Evolutionary conservation across 208 protist genomes (phyloP).

Genomic region (Leishmania lainsoni): DNA sequence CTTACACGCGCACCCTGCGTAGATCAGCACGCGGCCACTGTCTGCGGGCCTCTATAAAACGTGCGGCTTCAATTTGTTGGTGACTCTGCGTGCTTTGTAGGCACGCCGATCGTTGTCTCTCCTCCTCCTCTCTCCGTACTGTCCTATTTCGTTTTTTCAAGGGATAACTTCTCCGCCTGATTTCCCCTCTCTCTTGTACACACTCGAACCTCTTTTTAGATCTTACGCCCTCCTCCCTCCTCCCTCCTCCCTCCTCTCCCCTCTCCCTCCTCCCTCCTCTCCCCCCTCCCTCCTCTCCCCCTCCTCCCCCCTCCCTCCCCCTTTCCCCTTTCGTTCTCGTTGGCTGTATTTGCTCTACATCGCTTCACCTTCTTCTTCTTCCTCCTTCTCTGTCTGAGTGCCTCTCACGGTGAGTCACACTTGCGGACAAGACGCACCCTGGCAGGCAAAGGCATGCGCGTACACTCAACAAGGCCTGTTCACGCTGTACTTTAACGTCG

Average conservation of each 20-base stretch:
- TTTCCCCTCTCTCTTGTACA: neutral
- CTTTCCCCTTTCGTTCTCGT: neutral
- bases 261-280: neutral
- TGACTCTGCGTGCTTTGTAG: neutral
- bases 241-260: neutral
- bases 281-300: neutral
- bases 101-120: neutral
- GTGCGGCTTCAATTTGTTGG: neutral
- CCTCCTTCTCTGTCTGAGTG: neutral
- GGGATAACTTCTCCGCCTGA: slow-evolving; percentile 13
- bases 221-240: neutral
- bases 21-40: neutral
- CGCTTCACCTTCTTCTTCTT: neutral
- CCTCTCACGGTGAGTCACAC: neutral
- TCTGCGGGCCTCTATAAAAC: neutral
- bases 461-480: slow-evolving; percentile 3
- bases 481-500: neutral
- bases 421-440: neutral
- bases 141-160: neutral
- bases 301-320: neutral
- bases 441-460: neutral
- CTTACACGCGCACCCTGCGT: neutral
- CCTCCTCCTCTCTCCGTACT: neutral
- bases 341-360: neutral
- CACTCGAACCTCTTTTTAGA: neutral